Evolutionary conservation across 148 eudicot genomes (phyloP).

Genomic region (Persicaria maculosa): DNA sequence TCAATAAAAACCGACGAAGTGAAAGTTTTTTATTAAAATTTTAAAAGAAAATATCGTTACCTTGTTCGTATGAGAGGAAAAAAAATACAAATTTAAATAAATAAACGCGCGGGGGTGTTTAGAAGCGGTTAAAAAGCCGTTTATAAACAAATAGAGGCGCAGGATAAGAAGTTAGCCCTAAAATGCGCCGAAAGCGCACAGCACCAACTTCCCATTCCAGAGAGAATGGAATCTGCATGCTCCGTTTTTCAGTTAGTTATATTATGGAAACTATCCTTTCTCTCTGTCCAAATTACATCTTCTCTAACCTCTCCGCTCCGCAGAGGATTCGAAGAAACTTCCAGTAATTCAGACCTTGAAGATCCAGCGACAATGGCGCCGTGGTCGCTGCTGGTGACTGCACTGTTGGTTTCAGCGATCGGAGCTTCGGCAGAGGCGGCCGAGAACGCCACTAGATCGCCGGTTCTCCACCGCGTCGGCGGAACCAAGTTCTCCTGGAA

Average conservation of each 20-base stretch:
- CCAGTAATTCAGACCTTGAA: background rate
- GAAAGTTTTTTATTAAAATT: too few species aligned
- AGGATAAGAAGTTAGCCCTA: background rate
- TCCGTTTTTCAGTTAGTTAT: constrained; percentile 3
- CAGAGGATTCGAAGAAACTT: background rate
- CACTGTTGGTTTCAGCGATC: background rate
- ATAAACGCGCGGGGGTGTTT: too few species aligned
- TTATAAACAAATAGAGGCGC: background rate
- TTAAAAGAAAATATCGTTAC: too few species aligned
- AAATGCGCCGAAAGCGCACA: constrained; percentile 6
- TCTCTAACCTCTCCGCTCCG: background rate
- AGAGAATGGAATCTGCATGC: constrained; percentile 8
- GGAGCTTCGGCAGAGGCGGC: background rate
- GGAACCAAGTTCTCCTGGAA: constrained; percentile 40
- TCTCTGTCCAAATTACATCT: background rate
- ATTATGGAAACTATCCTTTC: background rate
- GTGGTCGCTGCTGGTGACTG: background rate
- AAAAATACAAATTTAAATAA: too few species aligned
- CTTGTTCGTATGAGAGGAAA: too few species aligned
- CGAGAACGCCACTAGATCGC: constrained; percentile 20
- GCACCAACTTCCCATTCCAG: background rate
- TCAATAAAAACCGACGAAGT: too few species aligned
- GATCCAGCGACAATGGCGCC: background rate
- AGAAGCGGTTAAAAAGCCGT: too few species aligned
- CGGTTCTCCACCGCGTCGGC: constrained; percentile 42